Conservation (phyloP, 257 asterid genomes). For the Datura wrightii region DNA sequence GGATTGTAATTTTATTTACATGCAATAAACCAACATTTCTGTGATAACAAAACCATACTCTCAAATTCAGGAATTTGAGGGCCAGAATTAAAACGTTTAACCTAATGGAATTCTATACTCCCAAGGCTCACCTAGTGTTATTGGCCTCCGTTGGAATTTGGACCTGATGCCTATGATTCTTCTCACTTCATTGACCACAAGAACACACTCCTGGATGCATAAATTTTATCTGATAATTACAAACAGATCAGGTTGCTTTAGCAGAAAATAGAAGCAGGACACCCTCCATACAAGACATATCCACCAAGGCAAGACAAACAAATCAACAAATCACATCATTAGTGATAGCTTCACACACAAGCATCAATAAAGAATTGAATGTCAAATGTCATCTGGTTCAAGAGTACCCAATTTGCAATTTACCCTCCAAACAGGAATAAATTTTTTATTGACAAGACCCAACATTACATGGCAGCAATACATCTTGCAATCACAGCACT, state of each 20-base stretch:
- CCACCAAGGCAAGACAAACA: slow-evolving; percentile 3
- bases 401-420: background rate
- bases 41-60: background rate
- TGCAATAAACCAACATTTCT: background rate
- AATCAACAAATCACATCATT: slow-evolving; percentile 23
- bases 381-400: slow-evolving; percentile 16
- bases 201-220: no score
- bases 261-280: background rate
- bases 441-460: slow-evolving; percentile 10
- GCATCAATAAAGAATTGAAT: slow-evolving; percentile 24
- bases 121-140: background rate
- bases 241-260: no score
- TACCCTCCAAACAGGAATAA: background rate
- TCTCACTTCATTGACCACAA: no score
- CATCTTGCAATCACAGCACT: slow-evolving; percentile 22
- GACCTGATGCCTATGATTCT: no score
- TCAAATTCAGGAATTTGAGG: no score
- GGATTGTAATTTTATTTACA: background rate
- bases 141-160: no score
- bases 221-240: no score
- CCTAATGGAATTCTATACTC: no score
- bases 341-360: background rate
- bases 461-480: background rate
- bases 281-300: background rate
- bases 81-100: no score